phyloP scores from a whole-genome alignment of 179 eudicot genomes.

The Amaranthus tricolor region DNA sequence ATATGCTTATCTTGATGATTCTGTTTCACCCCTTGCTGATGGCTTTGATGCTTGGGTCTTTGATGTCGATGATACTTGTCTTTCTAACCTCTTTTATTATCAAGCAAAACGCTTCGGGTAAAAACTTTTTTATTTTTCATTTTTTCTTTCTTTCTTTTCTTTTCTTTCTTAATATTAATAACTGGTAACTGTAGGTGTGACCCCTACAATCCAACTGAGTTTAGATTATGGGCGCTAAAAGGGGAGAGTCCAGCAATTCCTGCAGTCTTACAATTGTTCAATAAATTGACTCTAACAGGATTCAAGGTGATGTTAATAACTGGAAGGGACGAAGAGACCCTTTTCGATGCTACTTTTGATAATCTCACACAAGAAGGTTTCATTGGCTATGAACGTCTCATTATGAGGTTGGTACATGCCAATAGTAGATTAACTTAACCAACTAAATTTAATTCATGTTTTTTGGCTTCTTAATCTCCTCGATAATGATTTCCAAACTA shows the following conservation, averaged over 20 bases:
- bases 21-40: slow-evolving; percentile 31
- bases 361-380: slow-evolving; percentile 60
- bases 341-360: slow-evolving; percentile 48
- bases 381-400: slow-evolving; percentile 62
- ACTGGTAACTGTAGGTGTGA: slow-evolving; percentile 42
- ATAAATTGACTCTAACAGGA: slow-evolving; percentile 44
- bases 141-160: not conserved
- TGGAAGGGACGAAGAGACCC: slow-evolving; percentile 61
- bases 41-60: slow-evolving; percentile 77
- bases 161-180: too few relatives aligned
- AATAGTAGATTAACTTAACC: not conserved
- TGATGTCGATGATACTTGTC: slow-evolving; percentile 80
- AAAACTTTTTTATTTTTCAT: not conserved
- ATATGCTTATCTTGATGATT: slow-evolving; percentile 35
- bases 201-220: slow-evolving; percentile 68
- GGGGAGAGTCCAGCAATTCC: slow-evolving; percentile 59
- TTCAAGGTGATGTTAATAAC: slow-evolving; percentile 63
- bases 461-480: not conserved
- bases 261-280: slow-evolving; percentile 41
- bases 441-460: not conserved
- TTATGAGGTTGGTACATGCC: slow-evolving; percentile 50
- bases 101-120: slow-evolving; percentile 63
- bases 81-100: slow-evolving; percentile 68
- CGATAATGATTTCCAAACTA: not conserved
- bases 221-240: slow-evolving; percentile 59